These are phyloP conservation scores for Mycena filopes DNA, from an alignment of 768 basidiomycete species.

Conservation along the genomic window DNA sequence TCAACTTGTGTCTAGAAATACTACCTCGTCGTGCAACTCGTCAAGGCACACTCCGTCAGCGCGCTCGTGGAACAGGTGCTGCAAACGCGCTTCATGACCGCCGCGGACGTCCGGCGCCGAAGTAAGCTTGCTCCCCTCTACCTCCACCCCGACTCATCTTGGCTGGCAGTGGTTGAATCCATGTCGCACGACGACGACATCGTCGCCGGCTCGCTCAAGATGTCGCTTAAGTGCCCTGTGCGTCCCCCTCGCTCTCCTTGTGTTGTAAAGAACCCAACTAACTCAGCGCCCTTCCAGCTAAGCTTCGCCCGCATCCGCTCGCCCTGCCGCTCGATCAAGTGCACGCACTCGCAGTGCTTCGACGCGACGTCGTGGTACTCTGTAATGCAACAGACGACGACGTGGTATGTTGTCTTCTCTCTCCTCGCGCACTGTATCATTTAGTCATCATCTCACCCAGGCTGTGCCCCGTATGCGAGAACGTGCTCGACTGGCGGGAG, in stretches of 20 bases:
- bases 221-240: constrained; percentile 80
- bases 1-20: constrained; percentile 67
- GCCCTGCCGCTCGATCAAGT: constrained; percentile 69
- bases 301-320: constrained; percentile 70
- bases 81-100: constrained; percentile 61
- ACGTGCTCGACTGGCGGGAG: constrained; percentile 65
- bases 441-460: constrained; percentile 1
- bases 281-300: constrained; percentile 51
- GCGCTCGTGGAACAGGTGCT: constrained; percentile 64
- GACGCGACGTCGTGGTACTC: constrained; percentile 78
- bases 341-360: constrained; percentile 79
- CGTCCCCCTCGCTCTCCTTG: constrained; percentile 36
- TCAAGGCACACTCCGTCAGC: constrained; percentile 64
- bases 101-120: constrained; percentile 58
- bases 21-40: constrained; percentile 69
- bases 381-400: constrained; percentile 80
- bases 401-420: constrained; percentile 51
- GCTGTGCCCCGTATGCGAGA: constrained; percentile 78
- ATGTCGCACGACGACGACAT: constrained; percentile 74
- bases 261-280: too few species aligned
- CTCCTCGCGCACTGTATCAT: neutral
- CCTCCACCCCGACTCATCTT: neutral
- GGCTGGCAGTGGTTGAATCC: constrained; percentile 49
- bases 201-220: constrained; percentile 67
- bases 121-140: constrained; percentile 51